Percentiles rank a stretch among this genome's conserved stretches.
Evolutionary conservation across 331 rosid genomes (phyloP).

Genomic region (Rhamnella rubrinervis): DNA sequence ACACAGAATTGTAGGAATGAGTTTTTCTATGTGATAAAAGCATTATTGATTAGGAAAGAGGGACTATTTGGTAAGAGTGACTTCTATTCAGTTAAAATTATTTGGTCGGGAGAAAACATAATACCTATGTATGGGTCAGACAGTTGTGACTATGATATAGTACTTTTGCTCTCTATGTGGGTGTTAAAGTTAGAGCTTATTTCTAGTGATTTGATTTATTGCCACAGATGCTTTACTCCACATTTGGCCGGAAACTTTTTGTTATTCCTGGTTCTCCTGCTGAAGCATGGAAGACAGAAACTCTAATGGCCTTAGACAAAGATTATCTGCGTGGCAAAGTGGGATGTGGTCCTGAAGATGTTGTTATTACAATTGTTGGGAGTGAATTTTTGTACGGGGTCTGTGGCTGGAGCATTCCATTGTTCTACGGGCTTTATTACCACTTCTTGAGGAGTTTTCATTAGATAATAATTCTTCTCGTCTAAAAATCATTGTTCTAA

Average conservation of each 20-base stretch:
- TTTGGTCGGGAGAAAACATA: constrained; percentile 2
- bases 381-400: constrained; percentile 83
- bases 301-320: constrained; percentile 40
- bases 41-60: too few species aligned
- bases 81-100: constrained; percentile 8
- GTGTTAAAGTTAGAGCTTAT: constrained; percentile 8
- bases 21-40: not conserved
- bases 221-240: constrained; percentile 76
- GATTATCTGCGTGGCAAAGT: constrained; percentile 47
- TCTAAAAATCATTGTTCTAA: constrained; percentile 65
- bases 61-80: not conserved
- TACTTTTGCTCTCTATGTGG: not conserved
- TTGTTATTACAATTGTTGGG: constrained; percentile 74
- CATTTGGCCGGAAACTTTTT: constrained; percentile 80
- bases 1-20: too few species aligned
- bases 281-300: constrained; percentile 62
- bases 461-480: constrained; percentile 44
- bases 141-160: constrained; percentile 4
- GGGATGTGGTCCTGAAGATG: constrained; percentile 66
- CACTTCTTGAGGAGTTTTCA: constrained; percentile 51
- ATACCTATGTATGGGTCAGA: constrained; percentile 9
- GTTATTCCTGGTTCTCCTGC: constrained; percentile 91
- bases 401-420: constrained; percentile 94
- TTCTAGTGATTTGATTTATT: constrained; percentile 24
- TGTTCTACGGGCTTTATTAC: constrained; percentile 73